Conservation (phyloP, 176 grass and related monocot species). For the Eleusine coracana region DNA sequence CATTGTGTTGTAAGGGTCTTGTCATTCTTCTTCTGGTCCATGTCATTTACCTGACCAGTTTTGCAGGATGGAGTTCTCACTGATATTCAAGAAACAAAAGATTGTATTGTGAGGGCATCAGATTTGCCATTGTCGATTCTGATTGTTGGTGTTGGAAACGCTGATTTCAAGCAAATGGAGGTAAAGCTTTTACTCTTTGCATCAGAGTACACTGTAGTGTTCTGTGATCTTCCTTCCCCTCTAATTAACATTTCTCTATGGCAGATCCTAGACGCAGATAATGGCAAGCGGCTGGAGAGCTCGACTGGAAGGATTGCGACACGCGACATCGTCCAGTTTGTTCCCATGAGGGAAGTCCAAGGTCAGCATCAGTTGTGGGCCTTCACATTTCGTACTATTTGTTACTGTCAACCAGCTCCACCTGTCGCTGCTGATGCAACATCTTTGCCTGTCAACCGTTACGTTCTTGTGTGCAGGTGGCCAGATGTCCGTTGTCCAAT, state of each 20-base stretch:
- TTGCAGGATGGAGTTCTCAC: conserved; percentile 90
- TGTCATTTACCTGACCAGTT: conserved; percentile 8
- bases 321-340: conserved; percentile 95
- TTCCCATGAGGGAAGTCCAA: conserved; percentile 76
- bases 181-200: conserved; percentile 47
- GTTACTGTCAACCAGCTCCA: background rate
- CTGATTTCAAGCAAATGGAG: conserved; percentile 96
- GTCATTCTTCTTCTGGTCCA: background rate
- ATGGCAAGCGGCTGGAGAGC: conserved; percentile 77
- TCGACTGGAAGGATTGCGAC: conserved; percentile 81
- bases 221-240: background rate
- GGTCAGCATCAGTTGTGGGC: conserved; percentile 43
- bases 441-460: background rate
- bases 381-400: background rate
- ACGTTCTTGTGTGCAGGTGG: conserved; percentile 46
- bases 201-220: no score
- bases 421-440: background rate
- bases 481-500: conserved; percentile 75
- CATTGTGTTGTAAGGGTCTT: no score
- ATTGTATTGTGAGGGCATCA: conserved; percentile 83
- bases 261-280: conserved; percentile 86
- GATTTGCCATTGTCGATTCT: conserved; percentile 96
- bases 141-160: conserved; percentile 85
- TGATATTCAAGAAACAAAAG: conserved; percentile 82
- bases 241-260: background rate